phyloP scores from a whole-genome alignment of 2,329 filamentous ascomycete species.

The Rosellinia necatrix region DNA sequence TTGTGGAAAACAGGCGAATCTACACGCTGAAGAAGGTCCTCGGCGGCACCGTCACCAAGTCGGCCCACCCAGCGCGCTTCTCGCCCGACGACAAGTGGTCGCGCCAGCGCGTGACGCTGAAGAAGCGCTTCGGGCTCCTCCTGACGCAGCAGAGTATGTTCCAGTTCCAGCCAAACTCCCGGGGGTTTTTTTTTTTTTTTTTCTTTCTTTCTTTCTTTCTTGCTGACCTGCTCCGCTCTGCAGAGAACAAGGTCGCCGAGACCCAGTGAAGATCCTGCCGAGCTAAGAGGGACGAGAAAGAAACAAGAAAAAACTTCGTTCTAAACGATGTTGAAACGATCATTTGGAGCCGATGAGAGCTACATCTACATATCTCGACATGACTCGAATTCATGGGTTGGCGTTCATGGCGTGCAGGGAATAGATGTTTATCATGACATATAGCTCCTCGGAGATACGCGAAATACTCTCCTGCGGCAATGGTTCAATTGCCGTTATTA shows the following conservation, averaged over 20 bases:
- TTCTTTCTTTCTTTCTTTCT: background rate
- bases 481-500: no score
- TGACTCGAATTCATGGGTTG: background rate
- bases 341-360: no score
- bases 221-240: constrained; percentile 9
- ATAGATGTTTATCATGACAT: no score
- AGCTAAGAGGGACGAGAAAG: background rate
- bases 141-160: constrained; percentile 75
- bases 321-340: background rate
- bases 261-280: constrained; percentile 26
- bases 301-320: constrained; percentile 6
- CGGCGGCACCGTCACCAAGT: constrained; percentile 87
- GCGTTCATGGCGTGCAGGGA: constrained; percentile 21
- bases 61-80: constrained; percentile 93
- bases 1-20: constrained; percentile 56
- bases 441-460: no score
- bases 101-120: constrained; percentile 90
- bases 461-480: no score
- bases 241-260: constrained; percentile 42
- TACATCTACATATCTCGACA: background rate
- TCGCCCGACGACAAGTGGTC: constrained; percentile 99
- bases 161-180: no score
- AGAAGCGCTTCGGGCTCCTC: constrained; percentile 89
- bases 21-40: constrained; percentile 95
- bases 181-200: background rate